Evolutionary conservation across 2,329 filamentous ascomycete species (phyloP).

Genomic region (Ploettnerulaceae sp.): DNA sequence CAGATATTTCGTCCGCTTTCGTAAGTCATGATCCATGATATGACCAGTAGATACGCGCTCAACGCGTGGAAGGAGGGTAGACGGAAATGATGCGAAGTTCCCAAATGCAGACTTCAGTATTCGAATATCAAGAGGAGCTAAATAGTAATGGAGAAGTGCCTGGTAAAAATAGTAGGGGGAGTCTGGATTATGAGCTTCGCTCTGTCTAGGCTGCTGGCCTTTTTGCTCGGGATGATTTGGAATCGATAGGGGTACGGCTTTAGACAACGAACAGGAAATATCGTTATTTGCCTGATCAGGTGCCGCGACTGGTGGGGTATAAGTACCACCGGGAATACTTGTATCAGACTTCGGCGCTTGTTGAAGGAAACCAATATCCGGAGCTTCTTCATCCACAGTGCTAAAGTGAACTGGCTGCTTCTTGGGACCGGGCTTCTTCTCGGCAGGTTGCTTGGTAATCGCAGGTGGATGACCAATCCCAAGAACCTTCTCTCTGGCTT

Average conservation of each 20-base stretch:
- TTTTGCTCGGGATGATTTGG: conserved; percentile 3
- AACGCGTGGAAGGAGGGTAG: conserved; percentile 64
- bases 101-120: conserved; percentile 69
- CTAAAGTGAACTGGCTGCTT: conserved; percentile 47
- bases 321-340: conserved; percentile 29
- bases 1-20: conserved; percentile 66
- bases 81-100: conserved; percentile 61
- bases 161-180: conserved; percentile 66
- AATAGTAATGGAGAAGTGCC: conserved; percentile 65
- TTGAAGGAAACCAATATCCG: conserved; percentile 47
- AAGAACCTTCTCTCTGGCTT: conserved; percentile 69
- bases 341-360: conserved; percentile 43
- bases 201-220: conserved; percentile 10
- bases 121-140: conserved; percentile 67
- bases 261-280: neutral
- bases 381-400: conserved; percentile 40
- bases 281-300: neutral
- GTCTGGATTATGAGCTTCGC: conserved; percentile 29
- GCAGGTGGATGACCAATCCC: conserved; percentile 63
- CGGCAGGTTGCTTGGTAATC: conserved; percentile 44
- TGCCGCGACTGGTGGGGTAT: conserved; percentile 16
- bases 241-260: too few species aligned
- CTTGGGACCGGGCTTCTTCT: conserved; percentile 43
- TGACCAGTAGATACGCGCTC: conserved; percentile 68
- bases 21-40: conserved; percentile 65